Evolutionary conservation across 768 basidiomycete species (phyloP).

Genomic region (Kwoniella dendrophila): DNA sequence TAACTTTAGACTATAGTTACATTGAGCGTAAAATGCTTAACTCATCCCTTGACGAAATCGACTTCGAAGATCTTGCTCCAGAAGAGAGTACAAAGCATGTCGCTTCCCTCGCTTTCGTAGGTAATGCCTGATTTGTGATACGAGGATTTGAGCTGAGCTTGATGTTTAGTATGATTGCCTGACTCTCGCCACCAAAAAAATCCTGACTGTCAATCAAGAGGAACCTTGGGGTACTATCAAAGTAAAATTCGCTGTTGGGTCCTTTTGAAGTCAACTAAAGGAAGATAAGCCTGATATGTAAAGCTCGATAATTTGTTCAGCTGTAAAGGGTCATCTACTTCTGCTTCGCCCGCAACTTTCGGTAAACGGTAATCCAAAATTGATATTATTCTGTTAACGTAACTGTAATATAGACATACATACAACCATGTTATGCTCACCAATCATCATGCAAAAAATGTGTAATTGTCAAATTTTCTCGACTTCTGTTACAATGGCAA

Average conservation of each 20-base stretch:
- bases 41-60: constrained; percentile 21
- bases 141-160: constrained; percentile 1
- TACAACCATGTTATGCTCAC: constrained; percentile 14
- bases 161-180: constrained; percentile 42
- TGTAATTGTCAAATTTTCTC: neutral
- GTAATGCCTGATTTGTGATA: constrained; percentile 8
- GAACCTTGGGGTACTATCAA: constrained; percentile 27
- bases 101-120: constrained; percentile 45
- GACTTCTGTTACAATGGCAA: neutral
- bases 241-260: constrained; percentile 20
- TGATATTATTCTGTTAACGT: neutral
- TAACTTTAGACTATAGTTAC: constrained; percentile 19
- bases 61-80: constrained; percentile 33
- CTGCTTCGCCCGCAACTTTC: too few relatives aligned
- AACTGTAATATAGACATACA: constrained; percentile 3
- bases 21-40: constrained; percentile 34
- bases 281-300: neutral
- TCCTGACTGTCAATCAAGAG: constrained; percentile 37
- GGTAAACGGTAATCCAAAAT: too few relatives aligned
- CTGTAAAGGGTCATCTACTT: too few relatives aligned
- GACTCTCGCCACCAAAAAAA: constrained; percentile 46
- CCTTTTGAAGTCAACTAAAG: neutral
- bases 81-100: constrained; percentile 29
- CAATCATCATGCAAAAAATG: constrained; percentile 1
- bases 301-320: neutral